A percentile compares a stretch with the other conserved stretches of the same genome.
These are phyloP conservation scores for Phyllachora maydis DNA, from an alignment of 2,329 filamentous ascomycete genomes.

Conservation along the genomic window DNA sequence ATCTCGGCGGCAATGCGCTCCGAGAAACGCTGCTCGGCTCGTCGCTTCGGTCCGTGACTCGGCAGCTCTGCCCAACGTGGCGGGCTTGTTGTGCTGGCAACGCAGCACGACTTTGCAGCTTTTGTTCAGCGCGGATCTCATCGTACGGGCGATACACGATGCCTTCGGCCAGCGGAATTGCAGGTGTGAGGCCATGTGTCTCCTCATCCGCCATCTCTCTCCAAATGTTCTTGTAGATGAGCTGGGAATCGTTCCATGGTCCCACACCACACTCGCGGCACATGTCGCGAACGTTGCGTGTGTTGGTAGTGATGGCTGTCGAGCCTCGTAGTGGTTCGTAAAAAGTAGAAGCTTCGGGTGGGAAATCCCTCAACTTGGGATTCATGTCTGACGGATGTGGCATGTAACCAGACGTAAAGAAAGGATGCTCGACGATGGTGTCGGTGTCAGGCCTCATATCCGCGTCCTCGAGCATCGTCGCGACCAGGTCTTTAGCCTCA, in stretches of 20 bases:
- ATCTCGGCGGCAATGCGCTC: conserved; percentile 4
- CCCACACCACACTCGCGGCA: conserved; percentile 38
- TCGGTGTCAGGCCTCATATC: conserved; percentile 58
- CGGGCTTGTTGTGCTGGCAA: conserved; percentile 1
- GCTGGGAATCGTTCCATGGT: conserved; percentile 24
- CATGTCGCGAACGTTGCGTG: conserved; percentile 31
- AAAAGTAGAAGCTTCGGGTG: conserved; percentile 36
- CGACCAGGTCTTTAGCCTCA: conserved; percentile 61
- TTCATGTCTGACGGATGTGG: conserved; percentile 40
- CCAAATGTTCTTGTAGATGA: conserved; percentile 35
- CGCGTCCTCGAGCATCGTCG: conserved; percentile 54
- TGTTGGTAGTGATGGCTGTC: conserved; percentile 22
- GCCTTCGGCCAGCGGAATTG: conserved; percentile 38
- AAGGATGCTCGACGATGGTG: conserved; percentile 57
- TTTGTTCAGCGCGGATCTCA: conserved; percentile 34
- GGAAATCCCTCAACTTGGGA: conserved; percentile 30
- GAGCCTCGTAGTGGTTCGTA: conserved; percentile 27
- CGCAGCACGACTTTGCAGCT: conserved; percentile 10
- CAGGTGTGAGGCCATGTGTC: conserved; percentile 40
- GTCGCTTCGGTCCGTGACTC: conserved; percentile 8
- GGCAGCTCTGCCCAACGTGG: no score
- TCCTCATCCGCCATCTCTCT: conserved; percentile 49
- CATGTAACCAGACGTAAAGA: conserved; percentile 60
- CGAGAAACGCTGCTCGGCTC: conserved; percentile 13
- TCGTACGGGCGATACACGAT: conserved; percentile 45